These are phyloP conservation scores for Corchorus capsularis DNA, from an alignment of 345 rosid genomes.

Conservation along the genomic window DNA sequence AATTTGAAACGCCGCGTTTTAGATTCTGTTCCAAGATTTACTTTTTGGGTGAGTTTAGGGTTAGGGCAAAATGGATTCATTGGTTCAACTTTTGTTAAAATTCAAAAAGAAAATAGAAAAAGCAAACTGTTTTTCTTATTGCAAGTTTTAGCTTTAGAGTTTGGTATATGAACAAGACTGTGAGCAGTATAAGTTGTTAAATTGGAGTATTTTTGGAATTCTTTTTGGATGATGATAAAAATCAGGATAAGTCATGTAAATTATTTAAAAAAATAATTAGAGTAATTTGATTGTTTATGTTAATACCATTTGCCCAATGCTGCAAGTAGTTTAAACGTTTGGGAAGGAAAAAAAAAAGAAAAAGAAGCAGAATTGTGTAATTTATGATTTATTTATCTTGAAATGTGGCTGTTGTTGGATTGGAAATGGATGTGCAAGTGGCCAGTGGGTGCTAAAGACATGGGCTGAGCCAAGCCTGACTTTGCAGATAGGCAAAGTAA, in stretches of 20 bases:
- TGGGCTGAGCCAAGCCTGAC: background rate
- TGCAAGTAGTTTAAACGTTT: background rate
- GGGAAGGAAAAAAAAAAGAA: background rate
- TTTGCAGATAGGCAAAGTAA: no score
- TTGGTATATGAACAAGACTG: no score
- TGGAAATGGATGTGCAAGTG: background rate
- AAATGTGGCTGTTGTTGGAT: background rate
- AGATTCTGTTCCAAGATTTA: background rate
- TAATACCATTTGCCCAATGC: background rate
- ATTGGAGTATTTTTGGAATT: background rate
- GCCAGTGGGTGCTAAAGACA: background rate
- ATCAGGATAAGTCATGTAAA: no score
- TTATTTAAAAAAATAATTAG: no score
- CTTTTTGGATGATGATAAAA: background rate
- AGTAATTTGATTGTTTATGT: background rate
- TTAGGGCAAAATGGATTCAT: background rate
- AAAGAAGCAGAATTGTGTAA: background rate
- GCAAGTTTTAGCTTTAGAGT: no score
- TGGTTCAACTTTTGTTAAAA: background rate
- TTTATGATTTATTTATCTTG: background rate
- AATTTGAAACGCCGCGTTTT: no score
- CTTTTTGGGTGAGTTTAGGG: constrained; percentile 11
- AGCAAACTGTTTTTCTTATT: no score
- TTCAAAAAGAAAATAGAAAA: no score
- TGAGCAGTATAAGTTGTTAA: background rate